phyloP scores from a whole-genome alignment of 768 basidiomycete genomes.

The Rhodotorula taiwanensis region DNA sequence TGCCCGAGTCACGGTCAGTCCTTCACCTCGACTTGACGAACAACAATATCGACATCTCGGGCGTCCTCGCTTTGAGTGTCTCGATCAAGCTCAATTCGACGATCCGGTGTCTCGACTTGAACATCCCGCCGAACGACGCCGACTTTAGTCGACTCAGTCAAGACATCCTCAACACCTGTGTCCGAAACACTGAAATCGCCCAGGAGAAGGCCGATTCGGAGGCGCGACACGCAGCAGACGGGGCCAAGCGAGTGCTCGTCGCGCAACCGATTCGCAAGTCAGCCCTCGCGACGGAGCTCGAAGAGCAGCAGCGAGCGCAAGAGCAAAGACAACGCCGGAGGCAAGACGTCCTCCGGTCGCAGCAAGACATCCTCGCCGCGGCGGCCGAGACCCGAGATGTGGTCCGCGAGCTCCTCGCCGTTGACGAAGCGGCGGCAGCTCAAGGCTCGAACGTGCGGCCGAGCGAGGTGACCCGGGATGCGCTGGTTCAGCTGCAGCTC shows the following conservation, averaged over 20 bases:
- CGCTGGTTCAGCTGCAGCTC: slow-evolving; percentile 26
- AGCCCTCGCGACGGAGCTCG: slow-evolving; percentile 45
- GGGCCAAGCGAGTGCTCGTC: slow-evolving; percentile 37
- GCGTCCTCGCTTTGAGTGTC: slow-evolving; percentile 81
- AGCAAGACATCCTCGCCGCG: slow-evolving; percentile 31
- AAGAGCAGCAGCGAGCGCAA: slow-evolving; percentile 43
- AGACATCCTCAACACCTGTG: slow-evolving; percentile 75
- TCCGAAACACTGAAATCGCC: slow-evolving; percentile 85
- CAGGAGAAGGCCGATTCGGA: slow-evolving; percentile 35
- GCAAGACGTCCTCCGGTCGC: neutral
- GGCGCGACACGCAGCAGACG: neutral
- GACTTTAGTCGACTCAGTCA: slow-evolving; percentile 61
- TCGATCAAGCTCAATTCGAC: slow-evolving; percentile 73
- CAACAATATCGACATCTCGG: slow-evolving; percentile 65
- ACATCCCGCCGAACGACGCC: slow-evolving; percentile 58
- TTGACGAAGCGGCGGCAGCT: slow-evolving; percentile 12
- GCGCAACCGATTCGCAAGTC: slow-evolving; percentile 49
- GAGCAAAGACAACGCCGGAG: slow-evolving; percentile 17
- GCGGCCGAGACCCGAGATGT: slow-evolving; percentile 29
- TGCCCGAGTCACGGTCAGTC: slow-evolving; percentile 78
- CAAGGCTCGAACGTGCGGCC: slow-evolving; percentile 10
- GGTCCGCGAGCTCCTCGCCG: slow-evolving; percentile 25
- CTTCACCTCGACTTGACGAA: slow-evolving; percentile 68
- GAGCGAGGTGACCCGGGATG: slow-evolving; percentile 28
- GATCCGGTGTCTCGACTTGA: slow-evolving; percentile 86